phyloP scores from a whole-genome alignment of 176 grass and related monocot genomes.

The Triticum monococcum region DNA sequence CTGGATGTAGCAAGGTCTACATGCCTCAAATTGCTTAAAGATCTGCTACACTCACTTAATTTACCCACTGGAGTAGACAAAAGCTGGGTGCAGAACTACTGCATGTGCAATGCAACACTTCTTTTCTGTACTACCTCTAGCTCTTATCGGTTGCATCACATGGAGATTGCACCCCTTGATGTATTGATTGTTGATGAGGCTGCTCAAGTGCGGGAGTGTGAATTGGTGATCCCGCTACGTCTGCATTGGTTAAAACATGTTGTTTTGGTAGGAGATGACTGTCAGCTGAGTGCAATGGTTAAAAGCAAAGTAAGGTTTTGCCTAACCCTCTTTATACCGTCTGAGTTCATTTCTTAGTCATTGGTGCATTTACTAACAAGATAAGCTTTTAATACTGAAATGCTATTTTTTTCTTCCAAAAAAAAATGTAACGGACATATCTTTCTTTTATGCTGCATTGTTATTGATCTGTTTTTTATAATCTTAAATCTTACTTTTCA shows the following conservation, averaged over 20 bases:
- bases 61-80: slow-evolving; percentile 27
- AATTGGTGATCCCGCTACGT: slow-evolving; percentile 62
- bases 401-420: no score
- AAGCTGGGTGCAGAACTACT: slow-evolving; percentile 44
- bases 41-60: slow-evolving; percentile 31
- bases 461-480: not conserved
- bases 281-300: slow-evolving; percentile 64
- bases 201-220: slow-evolving; percentile 75
- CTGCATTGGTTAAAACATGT: slow-evolving; percentile 57
- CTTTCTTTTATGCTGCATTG: not conserved
- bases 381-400: not conserved
- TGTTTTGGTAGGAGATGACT: slow-evolving; percentile 77
- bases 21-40: slow-evolving; percentile 43
- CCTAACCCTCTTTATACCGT: not conserved
- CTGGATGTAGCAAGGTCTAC: slow-evolving; percentile 30
- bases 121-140: slow-evolving; percentile 72
- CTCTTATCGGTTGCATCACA: slow-evolving; percentile 59
- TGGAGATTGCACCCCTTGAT: slow-evolving; percentile 39
- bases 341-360: not conserved
- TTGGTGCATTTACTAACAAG: not conserved
- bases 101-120: slow-evolving; percentile 57
- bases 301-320: slow-evolving; percentile 59
- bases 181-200: slow-evolving; percentile 79
- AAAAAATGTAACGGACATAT: not conserved
- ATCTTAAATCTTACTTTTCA: not conserved